phyloP scores from a whole-genome alignment of 2,329 filamentous ascomycete genomes.

The Xylariaceae sp. region DNA sequence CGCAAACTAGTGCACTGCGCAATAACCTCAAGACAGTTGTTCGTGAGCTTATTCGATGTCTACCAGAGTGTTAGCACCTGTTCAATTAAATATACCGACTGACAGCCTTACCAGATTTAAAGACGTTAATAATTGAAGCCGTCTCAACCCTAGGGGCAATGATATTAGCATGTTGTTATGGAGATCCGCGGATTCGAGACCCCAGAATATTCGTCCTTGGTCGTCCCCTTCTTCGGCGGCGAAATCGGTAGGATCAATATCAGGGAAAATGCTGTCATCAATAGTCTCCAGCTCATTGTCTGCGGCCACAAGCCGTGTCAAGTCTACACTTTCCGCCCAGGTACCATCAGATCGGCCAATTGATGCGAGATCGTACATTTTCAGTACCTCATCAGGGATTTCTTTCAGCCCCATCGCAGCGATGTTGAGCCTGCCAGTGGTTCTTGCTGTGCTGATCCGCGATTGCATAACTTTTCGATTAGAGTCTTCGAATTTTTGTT shows the following conservation, averaged over 20 bases:
- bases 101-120: slow-evolving; percentile 73
- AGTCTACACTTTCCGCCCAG: slow-evolving; percentile 92
- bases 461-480: slow-evolving; percentile 73
- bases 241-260: slow-evolving; percentile 62
- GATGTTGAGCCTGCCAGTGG: slow-evolving; percentile 85
- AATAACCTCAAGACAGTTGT: slow-evolving; percentile 74
- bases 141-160: slow-evolving; percentile 76
- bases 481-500: slow-evolving; percentile 61
- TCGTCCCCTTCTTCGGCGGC: slow-evolving; percentile 62
- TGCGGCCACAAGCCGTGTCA: slow-evolving; percentile 82
- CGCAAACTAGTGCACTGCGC: slow-evolving; percentile 73
- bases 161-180: slow-evolving; percentile 80
- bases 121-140: slow-evolving; percentile 74
- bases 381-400: slow-evolving; percentile 81
- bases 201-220: slow-evolving; percentile 78
- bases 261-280: slow-evolving; percentile 78
- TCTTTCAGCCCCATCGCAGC: slow-evolving; percentile 79
- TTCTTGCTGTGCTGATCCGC: slow-evolving; percentile 74
- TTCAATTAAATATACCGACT: neutral
- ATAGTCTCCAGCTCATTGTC: slow-evolving; percentile 86
- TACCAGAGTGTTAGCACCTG: slow-evolving; percentile 44
- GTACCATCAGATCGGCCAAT: slow-evolving; percentile 67
- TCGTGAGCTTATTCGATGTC: slow-evolving; percentile 82
- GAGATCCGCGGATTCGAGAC: slow-evolving; percentile 79
- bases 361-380: slow-evolving; percentile 85